Evolutionary conservation across 2,329 filamentous ascomycete species (phyloP).

Genomic region (Claviceps paspali): DNA sequence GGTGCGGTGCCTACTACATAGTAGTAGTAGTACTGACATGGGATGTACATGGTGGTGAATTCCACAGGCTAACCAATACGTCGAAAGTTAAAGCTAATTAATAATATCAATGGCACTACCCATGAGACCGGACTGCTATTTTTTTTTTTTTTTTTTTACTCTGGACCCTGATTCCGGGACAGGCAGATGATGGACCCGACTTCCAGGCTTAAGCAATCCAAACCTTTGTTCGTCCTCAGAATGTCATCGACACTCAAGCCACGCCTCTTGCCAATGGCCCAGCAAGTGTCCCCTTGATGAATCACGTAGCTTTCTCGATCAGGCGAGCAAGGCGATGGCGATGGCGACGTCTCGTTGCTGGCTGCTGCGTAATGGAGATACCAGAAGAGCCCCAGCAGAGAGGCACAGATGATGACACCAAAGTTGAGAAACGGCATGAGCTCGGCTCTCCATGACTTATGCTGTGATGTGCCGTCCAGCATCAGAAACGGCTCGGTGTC

Average conservation of each 20-base stretch:
- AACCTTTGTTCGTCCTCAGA: constrained; percentile 25
- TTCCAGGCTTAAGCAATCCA: constrained; percentile 31
- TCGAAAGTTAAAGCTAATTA: too few species aligned
- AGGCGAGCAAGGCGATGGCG: constrained; percentile 12
- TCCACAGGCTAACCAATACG: too few species aligned
- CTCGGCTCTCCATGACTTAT: constrained; percentile 33
- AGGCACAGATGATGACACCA: constrained; percentile 35
- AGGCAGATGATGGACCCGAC: constrained; percentile 31
- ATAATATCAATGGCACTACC: too few species aligned
- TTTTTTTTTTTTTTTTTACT: too few species aligned
- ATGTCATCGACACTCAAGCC: constrained; percentile 30
- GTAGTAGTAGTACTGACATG: too few species aligned
- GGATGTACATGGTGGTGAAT: too few species aligned
- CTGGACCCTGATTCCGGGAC: too few species aligned
- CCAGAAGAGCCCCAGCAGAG: constrained; percentile 34
- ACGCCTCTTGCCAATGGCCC: constrained; percentile 30
- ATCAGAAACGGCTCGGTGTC: constrained; percentile 19
- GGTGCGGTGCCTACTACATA: too few species aligned
- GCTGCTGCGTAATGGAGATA: constrained; percentile 22
- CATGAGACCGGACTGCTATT: too few species aligned
- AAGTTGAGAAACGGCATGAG: constrained; percentile 43
- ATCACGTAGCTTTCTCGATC: constrained; percentile 24
- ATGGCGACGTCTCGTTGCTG: constrained; percentile 1
- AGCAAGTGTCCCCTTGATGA: constrained; percentile 34
- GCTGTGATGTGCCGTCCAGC: constrained; percentile 10